These are phyloP conservation scores for Penicillium janthinellum DNA, from an alignment of 2,329 filamentous ascomycete genomes.

Conservation along the genomic window DNA sequence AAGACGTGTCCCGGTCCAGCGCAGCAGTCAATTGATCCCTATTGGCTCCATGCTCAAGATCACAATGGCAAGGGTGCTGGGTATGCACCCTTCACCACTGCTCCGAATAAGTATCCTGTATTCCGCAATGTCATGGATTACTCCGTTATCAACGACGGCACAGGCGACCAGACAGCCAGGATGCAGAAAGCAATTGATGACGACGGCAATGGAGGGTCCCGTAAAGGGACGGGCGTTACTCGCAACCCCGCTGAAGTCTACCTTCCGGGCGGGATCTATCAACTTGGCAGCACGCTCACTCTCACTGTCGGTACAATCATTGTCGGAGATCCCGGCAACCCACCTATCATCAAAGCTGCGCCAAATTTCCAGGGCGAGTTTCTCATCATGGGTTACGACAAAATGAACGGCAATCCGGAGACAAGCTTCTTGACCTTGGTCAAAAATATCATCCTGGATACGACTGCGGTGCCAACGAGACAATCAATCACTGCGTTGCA, in stretches of 20 bases:
- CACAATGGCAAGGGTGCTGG: constrained; percentile 27
- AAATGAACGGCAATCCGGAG: constrained; percentile 25
- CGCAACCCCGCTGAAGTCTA: constrained; percentile 34
- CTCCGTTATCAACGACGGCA: constrained; percentile 27
- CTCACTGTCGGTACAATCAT: constrained; percentile 35
- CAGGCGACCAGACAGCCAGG: constrained; percentile 26
- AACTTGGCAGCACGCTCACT: constrained; percentile 27
- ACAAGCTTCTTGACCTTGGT: constrained; percentile 37
- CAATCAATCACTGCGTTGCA: constrained; percentile 32
- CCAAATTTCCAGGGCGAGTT: constrained; percentile 30
- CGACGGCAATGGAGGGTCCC: constrained; percentile 29
- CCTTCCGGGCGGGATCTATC: constrained; percentile 32
- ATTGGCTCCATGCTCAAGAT: constrained; percentile 32
- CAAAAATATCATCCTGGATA: constrained; percentile 38
- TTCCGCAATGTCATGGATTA: constrained; percentile 36
- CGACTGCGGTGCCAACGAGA: constrained; percentile 23
- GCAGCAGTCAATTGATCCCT: constrained; percentile 8
- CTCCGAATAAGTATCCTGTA: constrained; percentile 23
- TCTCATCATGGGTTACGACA: constrained; percentile 33
- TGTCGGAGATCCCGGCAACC: constrained; percentile 35
- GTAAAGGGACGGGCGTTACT: constrained; percentile 29
- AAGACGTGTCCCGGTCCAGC: constrained; percentile 21
- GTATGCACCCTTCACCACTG: constrained; percentile 25
- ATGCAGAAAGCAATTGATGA: constrained; percentile 34
- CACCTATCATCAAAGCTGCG: constrained; percentile 31